Base-by-base conservation (phyloP, 2,329 filamentous ascomycete species). In the Penicillium frequentans region DNA sequence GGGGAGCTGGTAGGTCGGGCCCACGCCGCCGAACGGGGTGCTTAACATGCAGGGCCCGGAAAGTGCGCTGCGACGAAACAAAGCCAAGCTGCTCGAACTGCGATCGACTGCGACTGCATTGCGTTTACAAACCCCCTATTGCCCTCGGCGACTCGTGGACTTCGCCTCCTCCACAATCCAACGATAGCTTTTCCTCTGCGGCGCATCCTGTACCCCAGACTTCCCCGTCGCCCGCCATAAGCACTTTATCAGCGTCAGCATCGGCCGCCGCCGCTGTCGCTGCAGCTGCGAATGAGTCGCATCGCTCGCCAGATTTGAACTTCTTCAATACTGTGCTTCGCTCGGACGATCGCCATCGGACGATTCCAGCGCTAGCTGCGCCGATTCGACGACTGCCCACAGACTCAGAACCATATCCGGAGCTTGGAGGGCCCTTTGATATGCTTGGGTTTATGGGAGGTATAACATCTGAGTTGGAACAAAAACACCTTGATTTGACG, bases 361-460 rank as follows among this genome's bases (percentile, higher is more conserved):
- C 47, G 10, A 62, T 62, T 16, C 59, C 60, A 1, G 56, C 61
- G 9, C 33, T 56, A 14, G 50, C 47, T 24, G 14, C 52, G 7
- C 49, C 56, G 10, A 51, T 59, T 8, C 56, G 54, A 33, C 49
- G 55, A 33, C 47, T 62, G 5, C 52, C 55, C 6, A 27, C 52
- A 19, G 54, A 58, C 5, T n/a, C 47, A 13, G 52, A 58, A 37
- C 46, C 58, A 49, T 60, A 61, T 51, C 33, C 55, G n/a, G 64
- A 65, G 19, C 51, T 67, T 11, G 48, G 58, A 8, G 59, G 61
- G 8, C 59, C 65, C 6, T 73, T 73, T 52, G 71, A 74, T 52
- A 73, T 74, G 64, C 68, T 72, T n/a, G 63, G 66, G 3, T 73
- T 73, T 39, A 74, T 73, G 51, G 70, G 71, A n/a, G 71, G 68